Base-by-base conservation (phyloP, 768 basidiomycete species). In the Russula sp. region DNA sequence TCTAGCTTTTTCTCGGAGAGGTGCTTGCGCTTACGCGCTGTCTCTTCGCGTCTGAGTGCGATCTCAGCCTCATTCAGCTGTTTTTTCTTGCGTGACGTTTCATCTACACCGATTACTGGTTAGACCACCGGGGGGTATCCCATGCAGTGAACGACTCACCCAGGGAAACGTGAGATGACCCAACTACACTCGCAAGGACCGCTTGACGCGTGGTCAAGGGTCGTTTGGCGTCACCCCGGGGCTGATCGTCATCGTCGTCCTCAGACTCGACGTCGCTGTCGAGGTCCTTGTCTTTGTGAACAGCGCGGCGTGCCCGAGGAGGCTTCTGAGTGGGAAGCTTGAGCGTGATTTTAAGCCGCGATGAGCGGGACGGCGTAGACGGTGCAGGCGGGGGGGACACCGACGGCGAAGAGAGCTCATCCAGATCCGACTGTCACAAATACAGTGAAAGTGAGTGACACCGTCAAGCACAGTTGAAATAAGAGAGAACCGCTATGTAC, bases 1-100 rank as follows among this genome's bases (percentile, higher is more conserved):
- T 91, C 88, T 4, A 91, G 77, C 73, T 88, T 89, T 76, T 91
- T 91, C 74, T 92, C 89, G 6, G 83, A 84, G 49, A 93, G 74
- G 68, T 90, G 88, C 69, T 84, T 88, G 57, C 92, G 80, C 74
- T 92, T 94, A 42, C 91, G 77, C 0, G 89, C 89, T 0, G 87
- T 90, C 71, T 94, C 92, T 68, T 92, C 89, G 20, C 87, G 78
- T 45, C 86, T 80, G 3, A 91, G 75, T 0, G 88, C 88, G 4
- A 91, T 77, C 72, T 91, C 89, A 2, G 82, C 79, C 63, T 87
- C 87, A 8, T 85, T 90, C 7, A 89, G 75, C 8, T 82, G 80
- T 68, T 86, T 86, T 72, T 88, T 90, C 73, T 83, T 82, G 56
- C 78, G 78, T 16, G 75, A 68, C 2, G 72, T 71, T 55, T 75